Evolutionary conservation across 2,329 filamentous ascomycete species (phyloP), one percentile per base, ranked within the genome.

Genomic region (Scedosporium boydii): DNA sequence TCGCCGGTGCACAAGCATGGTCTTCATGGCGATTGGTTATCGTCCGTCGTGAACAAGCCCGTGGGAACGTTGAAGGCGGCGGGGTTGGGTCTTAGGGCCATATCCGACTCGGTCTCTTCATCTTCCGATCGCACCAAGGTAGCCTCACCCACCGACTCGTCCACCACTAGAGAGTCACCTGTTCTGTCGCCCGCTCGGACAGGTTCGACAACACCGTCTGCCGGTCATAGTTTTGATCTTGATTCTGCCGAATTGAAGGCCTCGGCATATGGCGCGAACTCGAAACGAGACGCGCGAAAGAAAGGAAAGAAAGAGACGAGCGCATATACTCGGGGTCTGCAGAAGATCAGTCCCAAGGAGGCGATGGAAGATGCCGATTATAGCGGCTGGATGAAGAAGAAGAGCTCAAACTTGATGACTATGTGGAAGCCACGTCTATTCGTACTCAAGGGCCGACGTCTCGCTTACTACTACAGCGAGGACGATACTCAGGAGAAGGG

Each of bases 351-450:
- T 0, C 95, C 95, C 0, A 81, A 86, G 62, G 91, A 96, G 71
- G 92, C 93, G 64, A 95, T 96, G 75, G 78, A 86, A 65, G 87
- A 86, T 65, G 93, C 91, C 62, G 93, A 99, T 71, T 98, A 96
- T 73, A 93, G 88, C 69, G 95, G 95, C 1, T 99, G 95, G 95
- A 99, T 99, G 95, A 98, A 95, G 80, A 99, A 99, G 82, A 93
- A 96, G 75, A 96, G 91, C 64, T 93, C 91, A 1, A 95, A 93
- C 70, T 80, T 98, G 41, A 96, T 99, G 88, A 92, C 92, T 2
- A 96, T 93, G 1, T 99, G 95, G 95, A 99, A 98, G 71, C 90
- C 93, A 12, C 87, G 95, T 12, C 82, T 98, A n/a, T 99, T 99
- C 71, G 88, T 99, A 6, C 84, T 99, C 63, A 93, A 92, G 70